These are phyloP conservation scores for Pseudogymnoascus sp. DNA, from an alignment of 2,329 filamentous ascomycete species.

Conservation along the genomic window DNA sequence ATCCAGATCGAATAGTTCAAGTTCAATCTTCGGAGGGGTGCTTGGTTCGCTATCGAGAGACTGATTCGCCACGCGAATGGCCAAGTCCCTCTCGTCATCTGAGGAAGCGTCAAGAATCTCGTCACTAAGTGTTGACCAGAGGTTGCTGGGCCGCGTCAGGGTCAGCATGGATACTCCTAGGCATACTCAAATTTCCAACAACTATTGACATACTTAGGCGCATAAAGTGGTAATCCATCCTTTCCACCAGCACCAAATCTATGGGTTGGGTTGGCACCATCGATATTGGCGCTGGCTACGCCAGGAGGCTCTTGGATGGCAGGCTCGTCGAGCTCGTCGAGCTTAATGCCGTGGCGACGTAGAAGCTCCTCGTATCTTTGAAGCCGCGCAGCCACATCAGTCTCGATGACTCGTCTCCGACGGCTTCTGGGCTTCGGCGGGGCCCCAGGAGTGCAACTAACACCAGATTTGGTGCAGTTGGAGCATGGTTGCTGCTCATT, in stretches of 20 bases:
- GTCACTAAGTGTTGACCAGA: constrained; percentile 25
- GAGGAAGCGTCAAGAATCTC: constrained; percentile 27
- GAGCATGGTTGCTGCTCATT: constrained; percentile 20
- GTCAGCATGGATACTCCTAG: neutral
- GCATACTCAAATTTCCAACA: constrained; percentile 20
- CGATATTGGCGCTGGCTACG: neutral
- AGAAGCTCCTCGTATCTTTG: constrained; percentile 21
- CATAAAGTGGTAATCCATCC: neutral
- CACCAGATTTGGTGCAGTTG: constrained; percentile 21
- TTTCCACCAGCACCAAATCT: constrained; percentile 12
- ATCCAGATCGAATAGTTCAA: constrained; percentile 41
- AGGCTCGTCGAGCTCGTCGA: constrained; percentile 20
- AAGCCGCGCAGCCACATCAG: constrained; percentile 21
- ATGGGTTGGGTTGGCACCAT: constrained; percentile 12
- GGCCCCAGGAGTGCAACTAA: constrained; percentile 19
- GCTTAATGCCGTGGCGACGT: constrained; percentile 20
- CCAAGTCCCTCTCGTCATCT: constrained; percentile 23
- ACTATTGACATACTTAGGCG: constrained; percentile 13
- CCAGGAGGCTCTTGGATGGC: neutral
- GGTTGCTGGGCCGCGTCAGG: constrained; percentile 15
- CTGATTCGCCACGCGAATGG: constrained; percentile 8
- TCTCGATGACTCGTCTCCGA: constrained; percentile 23
- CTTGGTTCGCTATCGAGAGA: constrained; percentile 33
- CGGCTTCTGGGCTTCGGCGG: constrained; percentile 19
- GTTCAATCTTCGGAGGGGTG: constrained; percentile 35